phyloP scores from a whole-genome alignment of 345 rosid genomes.

The Nasturtium officinale region DNA sequence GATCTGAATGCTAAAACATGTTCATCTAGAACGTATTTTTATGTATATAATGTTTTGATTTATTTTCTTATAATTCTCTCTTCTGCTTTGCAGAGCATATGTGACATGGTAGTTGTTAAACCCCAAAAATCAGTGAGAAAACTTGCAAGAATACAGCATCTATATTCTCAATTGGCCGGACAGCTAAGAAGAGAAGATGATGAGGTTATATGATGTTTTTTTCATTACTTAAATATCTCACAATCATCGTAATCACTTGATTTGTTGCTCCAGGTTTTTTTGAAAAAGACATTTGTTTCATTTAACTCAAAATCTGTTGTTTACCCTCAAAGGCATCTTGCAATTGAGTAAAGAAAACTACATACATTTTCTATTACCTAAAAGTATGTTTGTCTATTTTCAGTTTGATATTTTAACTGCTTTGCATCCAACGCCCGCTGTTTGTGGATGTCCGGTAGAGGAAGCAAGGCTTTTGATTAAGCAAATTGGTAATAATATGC shows the following conservation, averaged over 20 bases:
- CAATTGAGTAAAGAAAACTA: background rate
- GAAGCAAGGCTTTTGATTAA: constrained; percentile 76
- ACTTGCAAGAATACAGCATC: constrained; percentile 83
- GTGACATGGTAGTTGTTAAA: constrained; percentile 59
- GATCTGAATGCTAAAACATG: too few relatives aligned
- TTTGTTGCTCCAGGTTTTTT: too few relatives aligned
- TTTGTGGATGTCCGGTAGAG: constrained; percentile 82
- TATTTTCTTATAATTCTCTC: background rate
- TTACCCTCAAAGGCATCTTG: background rate
- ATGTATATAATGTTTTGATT: too few relatives aligned
- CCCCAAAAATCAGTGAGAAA: too few relatives aligned
- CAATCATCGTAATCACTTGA: background rate
- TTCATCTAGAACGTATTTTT: too few relatives aligned
- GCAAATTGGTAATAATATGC: constrained; percentile 57
- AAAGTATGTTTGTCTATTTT: constrained; percentile 32
- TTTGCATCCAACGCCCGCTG: constrained; percentile 52
- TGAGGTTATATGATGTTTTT: constrained; percentile 50
- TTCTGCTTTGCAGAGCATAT: constrained; percentile 57
- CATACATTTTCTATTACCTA: background rate
- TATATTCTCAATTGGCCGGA: constrained; percentile 71
- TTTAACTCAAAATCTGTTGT: too few relatives aligned
- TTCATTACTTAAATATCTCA: background rate
- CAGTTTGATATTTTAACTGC: constrained; percentile 74
- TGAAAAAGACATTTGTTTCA: background rate
- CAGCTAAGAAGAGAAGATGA: constrained; percentile 75